Evolutionary conservation across 306 rosid species (phyloP).

Genomic region (Medicago arabica): DNA sequence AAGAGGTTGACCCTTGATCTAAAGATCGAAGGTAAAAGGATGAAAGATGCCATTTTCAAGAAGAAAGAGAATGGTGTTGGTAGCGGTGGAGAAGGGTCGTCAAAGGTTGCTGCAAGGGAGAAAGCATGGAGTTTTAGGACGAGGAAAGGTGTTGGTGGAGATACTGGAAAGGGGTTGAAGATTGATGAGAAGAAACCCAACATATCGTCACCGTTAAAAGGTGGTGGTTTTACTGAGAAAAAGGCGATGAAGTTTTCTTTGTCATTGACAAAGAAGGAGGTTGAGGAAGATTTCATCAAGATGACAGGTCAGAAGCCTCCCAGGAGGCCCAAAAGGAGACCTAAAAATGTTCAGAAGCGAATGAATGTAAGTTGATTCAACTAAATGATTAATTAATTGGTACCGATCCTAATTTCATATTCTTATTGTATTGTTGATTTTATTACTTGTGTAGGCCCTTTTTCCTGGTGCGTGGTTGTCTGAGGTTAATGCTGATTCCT

Average conservation of each 20-base stretch:
- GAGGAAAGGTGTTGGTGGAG: conserved; percentile 54
- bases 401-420: background rate
- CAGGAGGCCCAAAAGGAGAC: conserved; percentile 75
- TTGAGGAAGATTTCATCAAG: conserved; percentile 81
- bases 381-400: background rate
- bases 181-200: conserved; percentile 58
- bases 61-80: conserved; percentile 39
- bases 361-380: conserved; percentile 63
- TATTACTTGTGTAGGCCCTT: conserved; percentile 46
- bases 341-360: conserved; percentile 66
- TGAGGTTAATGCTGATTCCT: conserved; percentile 68
- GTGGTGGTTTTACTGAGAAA: conserved; percentile 33
- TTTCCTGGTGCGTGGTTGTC: conserved; percentile 81
- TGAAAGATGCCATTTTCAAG: conserved; percentile 69
- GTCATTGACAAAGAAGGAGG: conserved; percentile 70
- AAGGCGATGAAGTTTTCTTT: conserved; percentile 54
- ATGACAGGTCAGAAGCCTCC: conserved; percentile 73
- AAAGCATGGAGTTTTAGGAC: conserved; percentile 84
- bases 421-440: background rate
- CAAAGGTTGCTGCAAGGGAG: background rate
- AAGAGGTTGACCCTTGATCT: conserved; percentile 86
- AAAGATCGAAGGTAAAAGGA: conserved; percentile 66
- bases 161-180: conserved; percentile 50
- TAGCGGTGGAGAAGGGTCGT: conserved; percentile 3
- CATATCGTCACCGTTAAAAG: no score